These are phyloP conservation scores for Trichoderma asperellum DNA, from an alignment of 2,329 filamentous ascomycete species.

Conservation along the genomic window DNA sequence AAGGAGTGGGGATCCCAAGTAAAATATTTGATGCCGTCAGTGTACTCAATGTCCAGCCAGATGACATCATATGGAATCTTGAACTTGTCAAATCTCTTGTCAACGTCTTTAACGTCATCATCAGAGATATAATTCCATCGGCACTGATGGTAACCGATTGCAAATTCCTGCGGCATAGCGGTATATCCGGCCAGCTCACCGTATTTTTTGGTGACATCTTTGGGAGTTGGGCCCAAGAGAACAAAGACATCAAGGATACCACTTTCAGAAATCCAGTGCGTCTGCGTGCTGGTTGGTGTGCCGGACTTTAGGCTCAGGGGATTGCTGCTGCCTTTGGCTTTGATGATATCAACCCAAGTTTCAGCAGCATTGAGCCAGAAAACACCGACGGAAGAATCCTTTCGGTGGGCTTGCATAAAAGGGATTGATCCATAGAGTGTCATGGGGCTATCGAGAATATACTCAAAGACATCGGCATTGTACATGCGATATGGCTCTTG, in stretches of 20 bases:
- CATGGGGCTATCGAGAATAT: conserved; percentile 96
- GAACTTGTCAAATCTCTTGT: conserved; percentile 92
- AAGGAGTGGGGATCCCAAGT: conserved; percentile 94
- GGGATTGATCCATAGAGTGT: conserved; percentile 97
- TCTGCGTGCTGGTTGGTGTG: conserved; percentile 76
- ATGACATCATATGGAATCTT: conserved; percentile 98
- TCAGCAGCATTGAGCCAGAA: conserved; percentile 98
- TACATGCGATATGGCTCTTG: conserved; percentile 91
- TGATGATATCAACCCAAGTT: conserved; percentile 95
- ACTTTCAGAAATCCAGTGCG: conserved; percentile 95
- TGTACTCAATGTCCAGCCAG: conserved; percentile 98
- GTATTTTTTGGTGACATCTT: conserved; percentile 80
- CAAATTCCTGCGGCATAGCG: conserved; percentile 87
- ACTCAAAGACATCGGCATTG: conserved; percentile 97
- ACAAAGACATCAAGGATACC: conserved; percentile 92
- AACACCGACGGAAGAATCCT: conserved; percentile 89
- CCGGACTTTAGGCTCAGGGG: conserved; percentile 73
- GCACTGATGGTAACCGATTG: conserved; percentile 94
- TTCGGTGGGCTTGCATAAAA: conserved; percentile 96
- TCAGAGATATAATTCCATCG: conserved; percentile 99
- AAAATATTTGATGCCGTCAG: conserved; percentile 96
- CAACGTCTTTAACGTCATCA: conserved; percentile 95
- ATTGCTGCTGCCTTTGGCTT: conserved; percentile 73
- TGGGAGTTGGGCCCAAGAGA: conserved; percentile 85
- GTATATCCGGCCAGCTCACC: conserved; percentile 90